These are phyloP conservation scores for Alternaria sp. DNA, from an alignment of 2,329 filamentous ascomycete genomes.

Conservation along the genomic window DNA sequence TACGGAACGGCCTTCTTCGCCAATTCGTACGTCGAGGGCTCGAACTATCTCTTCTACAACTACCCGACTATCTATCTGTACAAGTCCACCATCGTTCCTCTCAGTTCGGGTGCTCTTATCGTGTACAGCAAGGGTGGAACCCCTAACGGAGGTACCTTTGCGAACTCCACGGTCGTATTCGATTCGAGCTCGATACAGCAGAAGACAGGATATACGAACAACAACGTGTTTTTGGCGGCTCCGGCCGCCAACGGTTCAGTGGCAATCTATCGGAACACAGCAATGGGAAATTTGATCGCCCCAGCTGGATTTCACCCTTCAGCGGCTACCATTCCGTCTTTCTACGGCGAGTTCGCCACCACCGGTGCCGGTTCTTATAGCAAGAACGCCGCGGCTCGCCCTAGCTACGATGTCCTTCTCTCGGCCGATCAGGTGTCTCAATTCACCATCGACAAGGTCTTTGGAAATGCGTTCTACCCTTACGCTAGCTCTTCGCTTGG, in stretches of 20 bases:
- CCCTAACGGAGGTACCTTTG: conserved; percentile 12
- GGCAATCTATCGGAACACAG: conserved; percentile 52
- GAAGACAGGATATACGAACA: conserved; percentile 43
- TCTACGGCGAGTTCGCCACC: conserved; percentile 53
- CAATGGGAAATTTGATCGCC: conserved; percentile 49
- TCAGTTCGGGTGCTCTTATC: conserved; percentile 43
- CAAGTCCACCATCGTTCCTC: conserved; percentile 52
- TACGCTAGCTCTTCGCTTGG: conserved; percentile 42
- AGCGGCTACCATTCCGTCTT: conserved; percentile 26
- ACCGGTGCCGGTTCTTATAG: conserved; percentile 52
- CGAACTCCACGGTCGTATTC: conserved; percentile 52
- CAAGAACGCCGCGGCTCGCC: conserved; percentile 43
- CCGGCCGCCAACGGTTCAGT: conserved; percentile 52
- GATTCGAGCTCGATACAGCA: conserved; percentile 50
- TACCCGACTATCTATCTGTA: conserved; percentile 53
- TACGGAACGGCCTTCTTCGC: conserved; percentile 50
- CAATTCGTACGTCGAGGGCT: conserved; percentile 55
- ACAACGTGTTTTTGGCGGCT: conserved; percentile 52
- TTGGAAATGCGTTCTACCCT: conserved; percentile 43
- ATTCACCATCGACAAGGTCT: conserved; percentile 45
- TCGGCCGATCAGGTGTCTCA: conserved; percentile 44
- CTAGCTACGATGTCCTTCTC: conserved; percentile 45
- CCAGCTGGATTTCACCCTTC: conserved; percentile 45
- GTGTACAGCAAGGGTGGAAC: conserved; percentile 51
- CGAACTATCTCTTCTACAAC: conserved; percentile 53